A percentile compares a stretch with the other conserved stretches of the same genome.
phyloP scores from a whole-genome alignment of 2,329 filamentous ascomycete genomes.

The Lanzia echinophila region DNA sequence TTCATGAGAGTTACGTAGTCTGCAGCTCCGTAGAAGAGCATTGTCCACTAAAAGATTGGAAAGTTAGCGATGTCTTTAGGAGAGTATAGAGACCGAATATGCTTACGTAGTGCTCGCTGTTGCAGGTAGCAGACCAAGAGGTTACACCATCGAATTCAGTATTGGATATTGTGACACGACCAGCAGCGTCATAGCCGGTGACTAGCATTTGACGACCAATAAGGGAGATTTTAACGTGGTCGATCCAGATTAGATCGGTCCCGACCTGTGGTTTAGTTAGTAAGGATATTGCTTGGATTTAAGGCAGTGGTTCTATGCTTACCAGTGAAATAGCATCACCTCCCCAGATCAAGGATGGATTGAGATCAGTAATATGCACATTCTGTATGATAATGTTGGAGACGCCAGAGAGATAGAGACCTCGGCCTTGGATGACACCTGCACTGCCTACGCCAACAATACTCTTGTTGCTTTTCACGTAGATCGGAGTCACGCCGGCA shows the following conservation, averaged over 20 bases:
- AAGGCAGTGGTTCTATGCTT: background rate
- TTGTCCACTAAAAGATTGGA: too few relatives aligned
- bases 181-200: conserved; percentile 27
- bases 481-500: conserved; percentile 19
- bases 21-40: conserved; percentile 34
- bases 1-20: conserved; percentile 35
- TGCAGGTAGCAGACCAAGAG: conserved; percentile 36
- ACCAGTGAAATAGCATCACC: conserved; percentile 31
- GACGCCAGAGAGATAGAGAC: conserved; percentile 20
- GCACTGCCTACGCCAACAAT: conserved; percentile 20
- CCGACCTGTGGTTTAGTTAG: conserved; percentile 11
- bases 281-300: background rate
- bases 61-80: too few relatives aligned
- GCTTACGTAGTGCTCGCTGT: conserved; percentile 41
- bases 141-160: conserved; percentile 39
- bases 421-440: conserved; percentile 22
- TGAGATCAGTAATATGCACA: conserved; percentile 27
- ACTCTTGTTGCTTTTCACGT: conserved; percentile 25
- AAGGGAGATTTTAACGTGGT: conserved; percentile 29
- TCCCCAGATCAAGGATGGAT: conserved; percentile 34
- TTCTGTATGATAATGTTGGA: conserved; percentile 26
- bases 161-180: conserved; percentile 39
- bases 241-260: conserved; percentile 32
- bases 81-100: too few relatives aligned
- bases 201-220: conserved; percentile 36